Evolutionary conservation across 306 rosid genomes (phyloP), one percentile per base, ranked within the genome.

Genomic region (Castanospermum australe): DNA sequence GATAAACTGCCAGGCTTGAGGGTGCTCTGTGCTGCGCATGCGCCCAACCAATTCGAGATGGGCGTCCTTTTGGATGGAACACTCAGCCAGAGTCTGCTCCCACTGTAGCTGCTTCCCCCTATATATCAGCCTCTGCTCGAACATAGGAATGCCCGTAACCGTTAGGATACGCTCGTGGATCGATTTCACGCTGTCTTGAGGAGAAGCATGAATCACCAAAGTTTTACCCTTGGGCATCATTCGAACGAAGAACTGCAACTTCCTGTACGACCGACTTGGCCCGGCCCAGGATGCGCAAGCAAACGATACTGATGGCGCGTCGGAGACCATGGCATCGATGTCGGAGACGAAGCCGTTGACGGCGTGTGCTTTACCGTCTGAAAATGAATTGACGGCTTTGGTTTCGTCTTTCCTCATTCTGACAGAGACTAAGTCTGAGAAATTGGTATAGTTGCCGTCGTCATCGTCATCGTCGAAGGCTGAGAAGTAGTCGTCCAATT

Each of bases 101-200:
- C 82, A 83, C 89, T 87, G 97, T 21, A 94, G 99, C 86, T 92
- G 99, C 68, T 84, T 92, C 0, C 99, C 97, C 3, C 84, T 17
- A 57, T 92, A 92, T 5, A 92, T 91, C n/a, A 94, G 71, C n/a
- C 99, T 83, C 80, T 89, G 97, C 48, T 92, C 97, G 18, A 71
- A 77, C 32, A 86, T 12, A 0, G 97, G 99, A 30, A 94, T 88
- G 6, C 94, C 83, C 3, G 93, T 91, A 54, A 86, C 67, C 4
- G 66, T 15, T 5, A 84, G 86, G 10, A 94, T 84, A 2, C 89
- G 86, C 22, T 92, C 87, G 61, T 83, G 99, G 54, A 94, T 89
- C 60, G 89, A 87, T 81, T 80, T 61, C 65, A 94, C 97, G 0
- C 86, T 83, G 30, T 92, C 97, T 30, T 87, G 71, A 0, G 94